Evolutionary conservation across 495 filamentous ascomycete genomes (phyloP), one percentile per base, ranked within the genome.

Genomic region (Xanthoparmelia taractica): DNA sequence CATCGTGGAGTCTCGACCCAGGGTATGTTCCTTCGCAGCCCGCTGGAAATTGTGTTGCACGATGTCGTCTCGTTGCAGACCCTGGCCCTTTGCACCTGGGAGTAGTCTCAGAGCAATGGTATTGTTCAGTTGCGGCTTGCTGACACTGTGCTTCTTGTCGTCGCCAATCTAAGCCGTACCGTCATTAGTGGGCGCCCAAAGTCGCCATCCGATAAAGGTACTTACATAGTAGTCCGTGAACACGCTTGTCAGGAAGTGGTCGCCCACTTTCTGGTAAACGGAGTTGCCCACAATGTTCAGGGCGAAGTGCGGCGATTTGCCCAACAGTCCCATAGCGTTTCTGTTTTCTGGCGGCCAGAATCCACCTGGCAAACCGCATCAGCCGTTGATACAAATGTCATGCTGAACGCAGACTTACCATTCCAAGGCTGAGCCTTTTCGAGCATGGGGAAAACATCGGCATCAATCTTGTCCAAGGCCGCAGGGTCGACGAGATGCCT

Each of bases 31-130:
- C 18, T 72, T 64, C 18, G 61, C 38, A 18, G 37, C 63, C 8
- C 59, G 31, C 48, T 67, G 62, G 25, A 63, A 33, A 25, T 58
- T 67, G 58, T 77, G 74, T 54, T 68, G 65, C 52, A 70, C 68
- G 18, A 66, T 66, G 61, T 73, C 70, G 56, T 77, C 75, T 0
- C 75, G 68, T 58, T 77, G 75, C 27, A 77, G 65, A 11, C 59
- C 70, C 63, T 76, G 74, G 0, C 66, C 70, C 27, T 52, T 50
- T 3, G 70, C 73, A 1, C 75, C 74, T 17, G 73, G 70, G 1
- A 67, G 63, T 57, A 76, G 70, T 34, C 61, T 66, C 59, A 77
- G 73, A 25, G 48, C 60, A 1, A 69, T 66, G 4, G 70, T 71
- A 37, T 66, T 69, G 60, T 65, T 65, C 8, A 73, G 67, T 33